A percentile compares a stretch with the other conserved stretches of the same genome.
Evolutionary conservation across 2,329 filamentous ascomycete species (phyloP).

Genomic region (Trichoderma guizhouense): DNA sequence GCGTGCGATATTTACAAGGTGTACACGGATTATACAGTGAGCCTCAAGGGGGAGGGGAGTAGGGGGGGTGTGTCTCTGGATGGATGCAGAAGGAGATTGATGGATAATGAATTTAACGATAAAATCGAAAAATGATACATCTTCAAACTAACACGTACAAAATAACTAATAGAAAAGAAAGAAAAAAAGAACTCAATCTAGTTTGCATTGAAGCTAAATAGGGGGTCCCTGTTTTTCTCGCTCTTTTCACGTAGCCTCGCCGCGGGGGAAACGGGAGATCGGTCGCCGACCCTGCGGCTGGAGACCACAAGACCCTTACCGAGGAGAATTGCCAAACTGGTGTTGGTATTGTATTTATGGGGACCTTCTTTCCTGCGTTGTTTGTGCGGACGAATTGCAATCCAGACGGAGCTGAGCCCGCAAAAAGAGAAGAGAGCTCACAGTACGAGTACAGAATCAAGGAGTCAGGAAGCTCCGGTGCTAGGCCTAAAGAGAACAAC

Average conservation of each 20-base stretch:
- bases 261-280: constrained; percentile 13
- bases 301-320: not conserved
- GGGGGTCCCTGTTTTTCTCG: not conserved
- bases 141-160: not conserved
- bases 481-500: not conserved
- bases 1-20: constrained; percentile 9
- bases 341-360: not conserved
- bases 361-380: not conserved
- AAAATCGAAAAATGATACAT: not conserved
- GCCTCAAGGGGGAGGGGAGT: not conserved
- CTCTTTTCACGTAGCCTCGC: not conserved
- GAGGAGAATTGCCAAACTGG: not conserved
- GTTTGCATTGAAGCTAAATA: not conserved
- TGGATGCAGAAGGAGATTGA: not conserved
- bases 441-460: not conserved
- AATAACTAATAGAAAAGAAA: not conserved
- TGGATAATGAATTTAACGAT: not conserved
- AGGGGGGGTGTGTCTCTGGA: not conserved
- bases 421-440: not conserved
- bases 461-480: not conserved
- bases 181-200: not conserved
- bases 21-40: not conserved
- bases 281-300: constrained; percentile 8
- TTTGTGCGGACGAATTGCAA: not conserved
- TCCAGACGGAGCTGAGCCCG: not conserved